These are phyloP conservation scores for Litsea cubeba DNA, from an alignment of 164 flowering plant species.

Conservation along the genomic window DNA sequence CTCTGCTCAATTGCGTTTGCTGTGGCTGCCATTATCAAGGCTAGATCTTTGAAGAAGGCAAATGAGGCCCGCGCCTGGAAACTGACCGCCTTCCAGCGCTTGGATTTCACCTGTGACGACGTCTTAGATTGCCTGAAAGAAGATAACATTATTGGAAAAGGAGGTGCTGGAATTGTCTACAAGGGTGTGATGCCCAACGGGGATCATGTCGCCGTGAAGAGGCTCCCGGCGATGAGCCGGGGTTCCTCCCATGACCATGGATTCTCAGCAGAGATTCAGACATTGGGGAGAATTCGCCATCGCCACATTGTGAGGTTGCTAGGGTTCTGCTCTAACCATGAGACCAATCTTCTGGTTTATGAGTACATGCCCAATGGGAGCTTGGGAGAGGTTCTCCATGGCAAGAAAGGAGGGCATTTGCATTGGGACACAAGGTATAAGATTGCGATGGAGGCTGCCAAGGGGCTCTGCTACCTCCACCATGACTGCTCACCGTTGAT, in stretches of 20 bases:
- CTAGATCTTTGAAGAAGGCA: conserved; percentile 76
- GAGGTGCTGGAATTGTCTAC: conserved; percentile 97
- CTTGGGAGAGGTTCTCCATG: conserved; percentile 93
- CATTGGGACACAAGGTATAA: conserved; percentile 95
- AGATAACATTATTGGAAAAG: conserved; percentile 96
- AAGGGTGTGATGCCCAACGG: conserved; percentile 86
- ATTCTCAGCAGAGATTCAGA: conserved; percentile 96
- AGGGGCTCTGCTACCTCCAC: conserved; percentile 95
- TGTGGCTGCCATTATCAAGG: conserved; percentile 80
- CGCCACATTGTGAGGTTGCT: conserved; percentile 90
- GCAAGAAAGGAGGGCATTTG: conserved; percentile 95
- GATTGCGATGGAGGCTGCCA: conserved; percentile 90
- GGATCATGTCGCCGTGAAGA: conserved; percentile 82
- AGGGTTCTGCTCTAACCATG: conserved; percentile 94
- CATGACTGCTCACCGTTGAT: conserved; percentile 95
- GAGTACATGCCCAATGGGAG: conserved; percentile 99
- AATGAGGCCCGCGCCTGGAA: conserved; percentile 80
- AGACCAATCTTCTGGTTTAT: conserved; percentile 88
- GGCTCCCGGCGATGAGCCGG: conserved; percentile 85
- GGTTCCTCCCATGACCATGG: conserved; percentile 96
- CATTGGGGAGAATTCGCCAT: conserved; percentile 86
- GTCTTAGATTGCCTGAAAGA: conserved; percentile 83
- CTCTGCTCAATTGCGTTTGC: conserved; percentile 90
- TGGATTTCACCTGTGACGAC: conserved; percentile 88
- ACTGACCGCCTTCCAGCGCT: conserved; percentile 87